Percentiles rank a stretch among this genome's conserved stretches.
phyloP scores from a whole-genome alignment of 768 basidiomycete species.

The Lyophyllum semitale region DNA sequence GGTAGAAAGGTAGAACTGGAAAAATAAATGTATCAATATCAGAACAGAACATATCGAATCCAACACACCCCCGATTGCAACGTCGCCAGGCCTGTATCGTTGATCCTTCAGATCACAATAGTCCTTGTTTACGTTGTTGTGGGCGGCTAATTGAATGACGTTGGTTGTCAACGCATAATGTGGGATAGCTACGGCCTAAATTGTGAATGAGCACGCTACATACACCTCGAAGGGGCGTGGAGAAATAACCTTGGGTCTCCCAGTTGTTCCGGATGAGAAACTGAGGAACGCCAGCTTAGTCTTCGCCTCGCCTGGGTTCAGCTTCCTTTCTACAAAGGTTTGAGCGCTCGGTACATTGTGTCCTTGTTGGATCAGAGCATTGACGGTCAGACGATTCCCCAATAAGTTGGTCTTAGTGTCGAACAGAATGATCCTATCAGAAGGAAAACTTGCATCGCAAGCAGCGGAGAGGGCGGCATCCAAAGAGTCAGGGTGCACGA shows the following conservation, averaged over 20 bases:
- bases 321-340: constrained; percentile 48
- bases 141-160: constrained; percentile 58
- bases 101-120: constrained; percentile 46
- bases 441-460: constrained; percentile 33
- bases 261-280: constrained; percentile 78
- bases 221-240: not conserved
- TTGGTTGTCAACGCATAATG: constrained; percentile 64
- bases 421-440: constrained; percentile 47
- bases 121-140: constrained; percentile 49
- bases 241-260: constrained; percentile 60
- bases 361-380: constrained; percentile 52
- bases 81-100: constrained; percentile 61
- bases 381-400: constrained; percentile 35
- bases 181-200: constrained; percentile 60
- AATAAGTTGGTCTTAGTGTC: constrained; percentile 8
- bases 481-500: constrained; percentile 48
- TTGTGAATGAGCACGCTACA: not conserved
- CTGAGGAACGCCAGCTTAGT: constrained; percentile 71
- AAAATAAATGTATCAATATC: not conserved
- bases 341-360: constrained; percentile 27
- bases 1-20: constrained; percentile 61
- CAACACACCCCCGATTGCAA: constrained; percentile 54
- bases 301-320: constrained; percentile 62
- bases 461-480: constrained; percentile 45
- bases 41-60: not conserved